A percentile compares a stretch with the other conserved stretches of the same genome.
These are phyloP conservation scores for Sequoia sempervirens DNA, from an alignment of 75 land plant genomes.

Conservation along the genomic window DNA sequence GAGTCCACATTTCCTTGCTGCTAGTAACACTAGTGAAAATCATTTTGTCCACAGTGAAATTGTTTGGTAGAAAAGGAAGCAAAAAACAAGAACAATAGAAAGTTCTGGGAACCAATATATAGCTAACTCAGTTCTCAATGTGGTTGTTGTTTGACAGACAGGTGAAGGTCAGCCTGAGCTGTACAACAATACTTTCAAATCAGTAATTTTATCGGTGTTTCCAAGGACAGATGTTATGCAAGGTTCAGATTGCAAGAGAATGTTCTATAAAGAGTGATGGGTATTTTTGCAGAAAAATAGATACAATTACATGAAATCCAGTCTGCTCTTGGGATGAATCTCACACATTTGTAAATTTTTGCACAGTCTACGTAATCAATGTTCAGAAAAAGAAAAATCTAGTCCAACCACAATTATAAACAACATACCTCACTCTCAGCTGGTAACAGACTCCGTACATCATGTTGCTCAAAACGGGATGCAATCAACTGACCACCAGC, in stretches of 20 bases:
- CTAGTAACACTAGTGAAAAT: background rate
- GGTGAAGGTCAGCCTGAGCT: background rate
- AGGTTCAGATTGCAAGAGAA: background rate
- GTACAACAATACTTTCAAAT: background rate
- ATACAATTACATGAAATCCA: background rate
- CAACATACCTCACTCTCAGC: slow-evolving; percentile 82
- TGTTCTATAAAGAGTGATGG: background rate
- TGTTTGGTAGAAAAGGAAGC: background rate
- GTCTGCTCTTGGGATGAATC: background rate
- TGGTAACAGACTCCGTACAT: slow-evolving; percentile 90
- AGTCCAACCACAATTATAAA: background rate
- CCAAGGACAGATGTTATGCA: background rate
- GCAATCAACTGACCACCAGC: slow-evolving; percentile 96
- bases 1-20: background rate
- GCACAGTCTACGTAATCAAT: background rate
- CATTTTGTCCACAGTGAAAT: background rate
- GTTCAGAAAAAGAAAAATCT: background rate
- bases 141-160: background rate
- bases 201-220: background rate
- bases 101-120: background rate
- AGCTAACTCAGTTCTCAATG: background rate
- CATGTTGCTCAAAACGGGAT: slow-evolving; percentile 93
- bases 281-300: background rate
- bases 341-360: background rate
- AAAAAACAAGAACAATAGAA: background rate